Evolutionary conservation across 805 yeast genomes (phyloP).

Genomic region (Ogataea henricii): DNA sequence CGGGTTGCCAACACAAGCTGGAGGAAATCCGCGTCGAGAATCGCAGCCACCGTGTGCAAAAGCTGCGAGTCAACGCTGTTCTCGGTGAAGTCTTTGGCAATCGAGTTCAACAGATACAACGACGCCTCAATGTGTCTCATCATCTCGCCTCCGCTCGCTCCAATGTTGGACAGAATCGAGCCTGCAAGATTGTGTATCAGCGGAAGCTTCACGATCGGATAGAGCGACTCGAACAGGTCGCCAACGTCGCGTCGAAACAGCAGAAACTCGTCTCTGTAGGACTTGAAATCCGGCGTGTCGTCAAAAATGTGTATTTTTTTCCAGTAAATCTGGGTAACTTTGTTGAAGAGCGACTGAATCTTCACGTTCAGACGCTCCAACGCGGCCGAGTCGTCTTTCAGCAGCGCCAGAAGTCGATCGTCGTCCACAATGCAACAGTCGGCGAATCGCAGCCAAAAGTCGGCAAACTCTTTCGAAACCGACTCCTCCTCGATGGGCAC

Average conservation of each 20-base stretch:
- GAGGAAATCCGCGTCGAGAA: slow-evolving; percentile 37
- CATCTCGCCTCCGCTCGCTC: slow-evolving; percentile 13
- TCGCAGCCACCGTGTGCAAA: slow-evolving; percentile 20
- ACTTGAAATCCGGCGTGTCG: slow-evolving; percentile 35
- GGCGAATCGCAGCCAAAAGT: slow-evolving; percentile 70
- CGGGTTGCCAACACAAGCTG: slow-evolving; percentile 16
- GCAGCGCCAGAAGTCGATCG: slow-evolving; percentile 35
- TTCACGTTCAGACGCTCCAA: slow-evolving; percentile 33
- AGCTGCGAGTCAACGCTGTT: slow-evolving; percentile 31
- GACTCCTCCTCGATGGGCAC: slow-evolving; percentile 60
- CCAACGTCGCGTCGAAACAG: slow-evolving; percentile 72
- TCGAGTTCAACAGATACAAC: slow-evolving; percentile 55
- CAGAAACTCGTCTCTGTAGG: slow-evolving; percentile 55
- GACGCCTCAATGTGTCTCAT: slow-evolving; percentile 60
- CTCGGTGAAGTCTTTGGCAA: slow-evolving; percentile 54
- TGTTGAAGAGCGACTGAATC: slow-evolving; percentile 44
- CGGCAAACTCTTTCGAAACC: slow-evolving; percentile 54
- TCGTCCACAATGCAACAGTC: slow-evolving; percentile 56
- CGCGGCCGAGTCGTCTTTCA: slow-evolving; percentile 38
- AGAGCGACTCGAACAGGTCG: slow-evolving; percentile 73
- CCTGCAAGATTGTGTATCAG: slow-evolving; percentile 48
- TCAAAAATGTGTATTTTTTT: slow-evolving; percentile 55
- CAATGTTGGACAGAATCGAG: slow-evolving; percentile 34
- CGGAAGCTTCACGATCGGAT: slow-evolving; percentile 60
- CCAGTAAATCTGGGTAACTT: slow-evolving; percentile 67